phyloP scores from a whole-genome alignment of 805 yeast species.

The Pichia rugopelliculosa region DNA sequence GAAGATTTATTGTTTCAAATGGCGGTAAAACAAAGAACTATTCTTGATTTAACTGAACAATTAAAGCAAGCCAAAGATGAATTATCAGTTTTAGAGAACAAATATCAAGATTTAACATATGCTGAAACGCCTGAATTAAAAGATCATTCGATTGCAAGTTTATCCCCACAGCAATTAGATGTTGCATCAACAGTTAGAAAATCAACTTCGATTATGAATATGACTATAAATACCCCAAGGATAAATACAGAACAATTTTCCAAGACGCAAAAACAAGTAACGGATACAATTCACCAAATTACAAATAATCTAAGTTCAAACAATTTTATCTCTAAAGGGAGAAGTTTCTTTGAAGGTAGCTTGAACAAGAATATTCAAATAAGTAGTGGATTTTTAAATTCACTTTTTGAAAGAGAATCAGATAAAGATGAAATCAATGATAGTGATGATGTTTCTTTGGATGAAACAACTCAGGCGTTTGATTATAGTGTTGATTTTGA shows the following conservation, averaged over 20 bases:
- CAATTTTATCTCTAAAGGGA: constrained; percentile 21
- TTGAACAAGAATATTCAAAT: constrained; percentile 13
- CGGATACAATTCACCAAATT: constrained; percentile 19
- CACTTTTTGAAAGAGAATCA: constrained; percentile 7
- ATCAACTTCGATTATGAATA: constrained; percentile 13
- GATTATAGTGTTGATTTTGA: constrained; percentile 20
- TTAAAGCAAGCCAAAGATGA: constrained; percentile 35
- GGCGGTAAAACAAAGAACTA: constrained; percentile 48
- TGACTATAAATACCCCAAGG: constrained; percentile 3
- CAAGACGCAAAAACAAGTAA: constrained; percentile 10
- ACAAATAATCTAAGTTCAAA: constrained; percentile 21
- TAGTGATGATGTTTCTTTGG: constrained; percentile 10
- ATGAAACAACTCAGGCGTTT: constrained; percentile 17
- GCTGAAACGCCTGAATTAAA: not conserved
- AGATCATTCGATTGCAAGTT: not conserved
- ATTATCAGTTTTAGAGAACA: constrained; percentile 28
- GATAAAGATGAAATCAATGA: not conserved
- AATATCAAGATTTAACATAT: constrained; percentile 17
- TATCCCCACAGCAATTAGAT: not conserved
- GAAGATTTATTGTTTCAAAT: constrained; percentile 29
- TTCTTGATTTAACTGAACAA: constrained; percentile 41
- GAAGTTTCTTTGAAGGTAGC: constrained; percentile 21
- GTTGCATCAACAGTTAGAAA: constrained; percentile 7
- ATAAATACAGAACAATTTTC: constrained; percentile 3
- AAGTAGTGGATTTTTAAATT: constrained; percentile 13